phyloP scores from a whole-genome alignment of 495 filamentous ascomycete genomes.

The Ascobolus immersus region DNA sequence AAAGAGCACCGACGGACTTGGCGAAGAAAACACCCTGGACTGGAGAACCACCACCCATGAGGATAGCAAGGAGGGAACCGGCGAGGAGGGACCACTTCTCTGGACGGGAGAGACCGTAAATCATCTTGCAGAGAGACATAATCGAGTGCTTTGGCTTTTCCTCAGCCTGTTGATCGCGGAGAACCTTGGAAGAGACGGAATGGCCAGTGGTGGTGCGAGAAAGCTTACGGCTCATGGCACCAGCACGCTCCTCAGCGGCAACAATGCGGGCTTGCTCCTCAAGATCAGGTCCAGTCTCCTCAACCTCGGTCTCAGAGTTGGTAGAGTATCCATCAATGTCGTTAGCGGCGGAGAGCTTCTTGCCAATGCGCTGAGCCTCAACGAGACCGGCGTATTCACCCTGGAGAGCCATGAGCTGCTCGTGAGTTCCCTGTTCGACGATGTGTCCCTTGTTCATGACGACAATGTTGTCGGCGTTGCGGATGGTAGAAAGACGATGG shows the following conservation, averaged over 20 bases:
- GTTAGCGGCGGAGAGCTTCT: slow-evolving; percentile 39
- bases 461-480: slow-evolving; percentile 39
- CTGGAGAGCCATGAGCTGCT: slow-evolving; percentile 37
- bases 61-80: neutral
- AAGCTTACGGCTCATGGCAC: no score
- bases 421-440: slow-evolving; percentile 54
- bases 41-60: slow-evolving; percentile 1
- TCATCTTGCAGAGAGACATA: neutral
- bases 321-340: no score
- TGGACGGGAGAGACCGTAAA: neutral
- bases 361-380: no score
- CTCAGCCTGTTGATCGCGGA: no score
- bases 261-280: slow-evolving; percentile 23
- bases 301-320: slow-evolving; percentile 15
- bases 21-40: no score
- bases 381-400: no score
- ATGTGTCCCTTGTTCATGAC: slow-evolving; percentile 28
- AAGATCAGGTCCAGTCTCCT: slow-evolving; percentile 32
- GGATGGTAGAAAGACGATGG: slow-evolving; percentile 54
- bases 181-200: slow-evolving; percentile 9
- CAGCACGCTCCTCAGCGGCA: no score
- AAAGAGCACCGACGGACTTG: no score
- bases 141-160: no score
- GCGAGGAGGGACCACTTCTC: neutral
- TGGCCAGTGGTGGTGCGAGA: slow-evolving; percentile 13